Percentiles rank a stretch among this genome's conserved stretches.
Evolutionary conservation across 441 rosid species (phyloP).

Genomic region (Pelargonium australe): DNA sequence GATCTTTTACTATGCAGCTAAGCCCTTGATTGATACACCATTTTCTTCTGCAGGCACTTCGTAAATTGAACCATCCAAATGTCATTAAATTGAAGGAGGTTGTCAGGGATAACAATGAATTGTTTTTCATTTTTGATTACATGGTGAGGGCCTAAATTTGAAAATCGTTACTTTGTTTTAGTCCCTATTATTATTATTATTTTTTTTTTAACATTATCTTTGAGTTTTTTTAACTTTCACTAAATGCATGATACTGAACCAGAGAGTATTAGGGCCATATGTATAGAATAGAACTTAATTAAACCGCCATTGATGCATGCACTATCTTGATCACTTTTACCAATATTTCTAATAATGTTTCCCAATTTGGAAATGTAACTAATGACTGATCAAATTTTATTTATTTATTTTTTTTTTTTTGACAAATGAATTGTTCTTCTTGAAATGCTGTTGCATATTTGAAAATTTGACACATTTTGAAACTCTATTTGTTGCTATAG

Average conservation of each 20-base stretch:
- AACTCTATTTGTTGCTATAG: not conserved
- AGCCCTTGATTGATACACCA: slow-evolving; percentile 4
- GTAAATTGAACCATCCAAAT: slow-evolving; percentile 67
- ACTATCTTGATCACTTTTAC: not conserved
- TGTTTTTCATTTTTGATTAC: slow-evolving; percentile 92
- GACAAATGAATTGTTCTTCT: not conserved
- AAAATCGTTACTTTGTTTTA: not conserved
- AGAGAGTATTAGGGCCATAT: slow-evolving; percentile 8
- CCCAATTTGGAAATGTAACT: not conserved
- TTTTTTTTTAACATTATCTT: not conserved
- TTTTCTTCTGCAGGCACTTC: slow-evolving; percentile 65
- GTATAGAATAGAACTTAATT: not conserved
- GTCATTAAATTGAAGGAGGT: slow-evolving; percentile 69
- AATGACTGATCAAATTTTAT: not conserved
- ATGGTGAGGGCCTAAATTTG: slow-evolving; percentile 47
- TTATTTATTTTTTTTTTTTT: not conserved
- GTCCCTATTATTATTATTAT: not conserved
- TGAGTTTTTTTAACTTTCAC: not conserved
- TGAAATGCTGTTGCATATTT: not conserved
- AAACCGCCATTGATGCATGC: not conserved
- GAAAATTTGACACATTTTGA: not conserved
- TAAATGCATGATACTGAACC: not conserved
- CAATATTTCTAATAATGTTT: not conserved
- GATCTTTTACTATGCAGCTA: not conserved
- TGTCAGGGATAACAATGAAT: slow-evolving; percentile 74